Conservation (phyloP, 176 grass and related monocot genomes). For the Phyllostachys edulis region DNA sequence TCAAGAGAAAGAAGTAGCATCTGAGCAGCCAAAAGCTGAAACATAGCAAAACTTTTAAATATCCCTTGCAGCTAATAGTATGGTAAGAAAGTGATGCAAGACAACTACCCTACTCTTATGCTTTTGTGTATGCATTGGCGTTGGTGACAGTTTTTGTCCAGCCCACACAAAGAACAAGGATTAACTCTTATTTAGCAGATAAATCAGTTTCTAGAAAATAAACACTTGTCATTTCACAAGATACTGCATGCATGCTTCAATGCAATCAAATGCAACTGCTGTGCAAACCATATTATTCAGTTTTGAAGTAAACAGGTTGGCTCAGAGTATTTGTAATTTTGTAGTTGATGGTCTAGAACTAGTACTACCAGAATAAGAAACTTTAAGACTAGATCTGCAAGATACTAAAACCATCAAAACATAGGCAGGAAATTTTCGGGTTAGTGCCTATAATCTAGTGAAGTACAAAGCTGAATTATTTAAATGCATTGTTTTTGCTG, state of each 20-base stretch:
- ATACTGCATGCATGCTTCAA: background rate
- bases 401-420: conserved; percentile 6
- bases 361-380: background rate
- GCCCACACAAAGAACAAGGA: background rate
- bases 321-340: background rate
- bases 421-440: background rate
- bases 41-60: background rate
- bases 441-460: background rate
- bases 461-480: background rate
- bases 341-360: background rate
- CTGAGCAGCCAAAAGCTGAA: background rate
- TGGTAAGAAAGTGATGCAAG: conserved; percentile 1
- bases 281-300: background rate
- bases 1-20: conserved; percentile 11
- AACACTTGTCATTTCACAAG: background rate
- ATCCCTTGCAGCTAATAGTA: background rate
- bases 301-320: background rate
- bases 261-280: background rate
- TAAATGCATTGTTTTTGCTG: background rate
- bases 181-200: background rate
- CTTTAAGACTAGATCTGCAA: background rate
- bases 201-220: conserved; percentile 9
- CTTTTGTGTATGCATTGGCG: background rate
- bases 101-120: background rate
- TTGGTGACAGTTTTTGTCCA: background rate